Evolutionary conservation across 2,329 filamentous ascomycete genomes (phyloP).

Genomic region (Xylaria digitata): DNA sequence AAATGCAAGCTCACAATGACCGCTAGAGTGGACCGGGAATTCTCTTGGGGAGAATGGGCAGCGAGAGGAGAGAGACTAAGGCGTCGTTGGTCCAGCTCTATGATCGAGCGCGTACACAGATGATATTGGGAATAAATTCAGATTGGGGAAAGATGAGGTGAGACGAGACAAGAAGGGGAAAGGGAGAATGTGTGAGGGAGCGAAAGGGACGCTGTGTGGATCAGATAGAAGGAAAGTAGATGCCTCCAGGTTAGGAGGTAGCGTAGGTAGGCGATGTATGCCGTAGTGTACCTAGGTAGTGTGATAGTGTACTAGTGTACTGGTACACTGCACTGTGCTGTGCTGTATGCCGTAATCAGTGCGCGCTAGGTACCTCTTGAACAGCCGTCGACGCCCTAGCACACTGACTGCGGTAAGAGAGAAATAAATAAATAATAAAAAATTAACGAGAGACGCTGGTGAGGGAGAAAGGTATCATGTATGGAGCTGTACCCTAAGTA

Average conservation of each 20-base stretch:
- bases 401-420: no score
- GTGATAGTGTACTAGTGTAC: no score
- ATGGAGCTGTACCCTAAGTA: not conserved
- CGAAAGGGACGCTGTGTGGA: constrained; percentile 22
- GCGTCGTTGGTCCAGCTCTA: constrained; percentile 33
- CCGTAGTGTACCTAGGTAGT: no score
- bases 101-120: constrained; percentile 28
- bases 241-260: not conserved
- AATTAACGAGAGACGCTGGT: constrained; percentile 8
- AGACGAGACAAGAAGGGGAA: constrained; percentile 34
- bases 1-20: constrained; percentile 23
- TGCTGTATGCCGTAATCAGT: constrained; percentile 1
- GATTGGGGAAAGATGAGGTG: constrained; percentile 35
- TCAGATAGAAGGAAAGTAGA: constrained; percentile 1
- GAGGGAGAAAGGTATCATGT: not conserved
- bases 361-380: no score
- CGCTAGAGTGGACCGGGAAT: constrained; percentile 26
- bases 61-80: constrained; percentile 23
- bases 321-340: no score
- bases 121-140: constrained; percentile 19
- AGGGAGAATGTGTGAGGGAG: constrained; percentile 19
- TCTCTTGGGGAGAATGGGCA: constrained; percentile 25
- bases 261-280: no score
- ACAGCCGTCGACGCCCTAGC: no score
- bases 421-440: no score